Base-by-base conservation (phyloP, 495 filamentous ascomycete genomes). In the Aspergillus funiculosus region DNA sequence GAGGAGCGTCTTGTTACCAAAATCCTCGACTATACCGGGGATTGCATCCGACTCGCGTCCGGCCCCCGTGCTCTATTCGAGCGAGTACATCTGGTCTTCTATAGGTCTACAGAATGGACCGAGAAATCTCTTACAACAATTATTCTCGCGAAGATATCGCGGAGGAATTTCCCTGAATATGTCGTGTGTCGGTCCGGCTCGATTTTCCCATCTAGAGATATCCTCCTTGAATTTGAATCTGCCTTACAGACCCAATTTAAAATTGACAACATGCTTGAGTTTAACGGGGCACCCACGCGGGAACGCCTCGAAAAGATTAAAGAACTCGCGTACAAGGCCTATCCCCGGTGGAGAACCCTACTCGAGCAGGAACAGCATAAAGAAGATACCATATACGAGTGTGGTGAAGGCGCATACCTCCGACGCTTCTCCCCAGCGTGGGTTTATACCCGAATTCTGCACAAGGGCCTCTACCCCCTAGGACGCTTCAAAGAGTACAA, bases 41-140 rank as follows among this genome's bases (percentile, higher is more conserved):
- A 86, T 24, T 89, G 89, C 45, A 85, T 96, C 37, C 72, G 91
- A 28, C 81, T 98, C 11, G 82, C 87, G 1, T 62, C 81, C 1
- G 69, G 81, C 6, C 75, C 81, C n/a, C 77, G 87, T 44, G 85
- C 80, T 46, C 76, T 98, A 4, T 98, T 98, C 54, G 89, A 95
- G 58, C 79, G 92, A 22, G 87, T 96, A 1, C 91, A 97, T 64
- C 67, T 98, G 5, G 90, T 98, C 38, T 97, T 95, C 59, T 96
- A 96, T 58, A 76, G 90, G 22, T 96, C 90, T 20, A 94, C 90
- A 0, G 89, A 95, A 60, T 97, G 91, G 90, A 92, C 90, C 0
- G 92, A 96, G 54, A 96, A 95, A 54, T 95, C 91, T 8, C 76
- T 98, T 2, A 95, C 87, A 2, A 91, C 90, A 2, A 91, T 97